Conservation (phyloP, 345 rosid species). For the Geranium brycei region DNA sequence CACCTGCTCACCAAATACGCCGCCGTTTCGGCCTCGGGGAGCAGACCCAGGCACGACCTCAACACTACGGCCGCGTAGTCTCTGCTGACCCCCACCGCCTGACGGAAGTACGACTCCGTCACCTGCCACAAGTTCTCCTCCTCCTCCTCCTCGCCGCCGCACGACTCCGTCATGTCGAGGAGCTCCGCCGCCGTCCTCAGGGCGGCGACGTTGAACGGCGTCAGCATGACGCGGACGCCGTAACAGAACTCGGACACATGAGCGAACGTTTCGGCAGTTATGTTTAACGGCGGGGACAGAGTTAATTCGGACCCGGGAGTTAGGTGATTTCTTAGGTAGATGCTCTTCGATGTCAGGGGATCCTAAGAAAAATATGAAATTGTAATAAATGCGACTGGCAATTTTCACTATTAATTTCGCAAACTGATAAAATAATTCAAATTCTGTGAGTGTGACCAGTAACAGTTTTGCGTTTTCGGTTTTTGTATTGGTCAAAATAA, state of each 20-base stretch:
- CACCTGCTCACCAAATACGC: slow-evolving; percentile 46
- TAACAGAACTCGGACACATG: slow-evolving; percentile 50
- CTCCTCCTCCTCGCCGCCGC: slow-evolving; percentile 7
- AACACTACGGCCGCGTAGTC: slow-evolving; percentile 40
- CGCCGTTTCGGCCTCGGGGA: slow-evolving; percentile 70
- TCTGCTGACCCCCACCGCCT: slow-evolving; percentile 22
- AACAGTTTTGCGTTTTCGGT: too few species aligned
- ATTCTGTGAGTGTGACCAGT: too few species aligned
- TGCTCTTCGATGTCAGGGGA: slow-evolving; percentile 46
- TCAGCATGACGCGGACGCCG: slow-evolving; percentile 36
- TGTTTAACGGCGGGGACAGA: slow-evolving; percentile 60
- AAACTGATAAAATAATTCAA: too few species aligned
- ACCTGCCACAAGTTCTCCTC: slow-evolving; percentile 32
- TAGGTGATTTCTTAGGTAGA: slow-evolving; percentile 57
- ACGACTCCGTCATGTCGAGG: slow-evolving; percentile 41
- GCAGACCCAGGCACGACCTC: slow-evolving; percentile 42
- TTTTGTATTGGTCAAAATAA: too few species aligned
- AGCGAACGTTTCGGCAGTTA: slow-evolving; percentile 59
- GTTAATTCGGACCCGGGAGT: slow-evolving; percentile 38
- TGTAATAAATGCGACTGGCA: too few species aligned
- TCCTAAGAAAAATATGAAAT: slow-evolving; percentile 28
- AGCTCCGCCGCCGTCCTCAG: slow-evolving; percentile 56
- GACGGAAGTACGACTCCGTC: slow-evolving; percentile 56
- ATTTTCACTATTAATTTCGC: too few species aligned
- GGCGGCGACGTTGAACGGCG: slow-evolving; percentile 62